These are phyloP conservation scores for Backusella sp. DNA, from an alignment of 192 early-diverging fungal species.

Conservation along the genomic window DNA sequence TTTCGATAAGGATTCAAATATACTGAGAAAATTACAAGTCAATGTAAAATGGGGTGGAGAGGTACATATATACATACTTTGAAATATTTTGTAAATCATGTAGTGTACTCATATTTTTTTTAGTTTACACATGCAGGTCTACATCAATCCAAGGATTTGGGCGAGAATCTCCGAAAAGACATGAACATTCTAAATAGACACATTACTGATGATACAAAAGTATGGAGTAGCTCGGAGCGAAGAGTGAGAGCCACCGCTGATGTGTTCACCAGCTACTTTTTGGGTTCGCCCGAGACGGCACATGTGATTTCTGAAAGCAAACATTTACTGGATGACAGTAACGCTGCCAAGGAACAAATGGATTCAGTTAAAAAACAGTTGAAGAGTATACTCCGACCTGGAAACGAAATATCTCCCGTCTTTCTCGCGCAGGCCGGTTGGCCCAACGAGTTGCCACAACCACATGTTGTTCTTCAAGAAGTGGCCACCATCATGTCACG, in stretches of 20 bases:
- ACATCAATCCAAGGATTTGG: constrained; percentile 89
- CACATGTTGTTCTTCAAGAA: constrained; percentile 56
- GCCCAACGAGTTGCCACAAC: constrained; percentile 41
- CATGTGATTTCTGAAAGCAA: constrained; percentile 71
- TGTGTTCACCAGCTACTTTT: constrained; percentile 63
- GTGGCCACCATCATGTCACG: constrained; percentile 66
- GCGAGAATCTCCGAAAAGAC: constrained; percentile 90
- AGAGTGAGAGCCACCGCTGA: constrained; percentile 87
- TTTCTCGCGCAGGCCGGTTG: constrained; percentile 33
- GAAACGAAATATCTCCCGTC: constrained; percentile 21
- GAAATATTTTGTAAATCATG: not conserved
- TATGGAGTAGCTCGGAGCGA: constrained; percentile 84
- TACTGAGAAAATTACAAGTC: constrained; percentile 75
- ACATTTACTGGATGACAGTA: constrained; percentile 93
- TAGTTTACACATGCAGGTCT: constrained; percentile 91
- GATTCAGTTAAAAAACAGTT: constrained; percentile 83
- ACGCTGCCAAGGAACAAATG: constrained; percentile 93
- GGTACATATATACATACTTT: constrained; percentile 28
- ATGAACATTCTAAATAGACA: constrained; percentile 82
- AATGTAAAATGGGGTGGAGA: constrained; percentile 98
- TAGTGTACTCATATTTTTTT: not conserved
- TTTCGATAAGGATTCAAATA: constrained; percentile 54
- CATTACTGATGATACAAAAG: constrained; percentile 84
- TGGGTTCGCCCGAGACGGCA: constrained; percentile 58
- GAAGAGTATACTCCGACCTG: constrained; percentile 38